Percentiles rank a stretch among this genome's conserved stretches.
Evolutionary conservation across 768 basidiomycete genomes (phyloP).

Genomic region (Mycena venus): DNA sequence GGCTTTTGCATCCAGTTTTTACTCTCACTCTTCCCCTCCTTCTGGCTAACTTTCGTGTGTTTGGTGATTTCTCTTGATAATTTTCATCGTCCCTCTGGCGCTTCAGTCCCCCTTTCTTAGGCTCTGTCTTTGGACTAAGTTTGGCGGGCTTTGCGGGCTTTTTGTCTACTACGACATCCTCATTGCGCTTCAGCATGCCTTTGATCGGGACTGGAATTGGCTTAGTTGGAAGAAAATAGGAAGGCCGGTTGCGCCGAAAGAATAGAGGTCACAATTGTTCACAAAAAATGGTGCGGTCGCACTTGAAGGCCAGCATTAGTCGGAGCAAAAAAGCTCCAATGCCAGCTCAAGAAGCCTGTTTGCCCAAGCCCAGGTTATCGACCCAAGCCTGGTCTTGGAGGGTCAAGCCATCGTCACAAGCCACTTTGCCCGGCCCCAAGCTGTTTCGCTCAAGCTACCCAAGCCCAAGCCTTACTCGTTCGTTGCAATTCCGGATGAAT

Average conservation of each 20-base stretch:
- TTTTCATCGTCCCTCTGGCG: no score
- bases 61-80: no score
- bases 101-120: no score
- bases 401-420: neutral
- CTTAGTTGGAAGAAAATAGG: neutral
- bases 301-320: neutral
- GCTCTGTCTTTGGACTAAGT: no score
- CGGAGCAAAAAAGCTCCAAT: neutral
- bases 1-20: no score
- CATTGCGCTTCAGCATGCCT: neutral
- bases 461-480: neutral
- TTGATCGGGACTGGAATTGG: neutral
- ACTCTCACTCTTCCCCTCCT: no score
- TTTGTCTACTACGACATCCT: neutral
- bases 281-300: neutral
- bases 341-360: neutral
- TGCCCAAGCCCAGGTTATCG: neutral
- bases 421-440: neutral
- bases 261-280: neutral
- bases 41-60: no score
- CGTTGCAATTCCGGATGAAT: neutral
- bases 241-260: neutral
- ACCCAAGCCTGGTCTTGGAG: neutral
- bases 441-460: neutral
- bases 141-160: no score